These are phyloP conservation scores for Tricholoma flavovirens DNA, from an alignment of 768 basidiomycete genomes.

Conservation along the genomic window DNA sequence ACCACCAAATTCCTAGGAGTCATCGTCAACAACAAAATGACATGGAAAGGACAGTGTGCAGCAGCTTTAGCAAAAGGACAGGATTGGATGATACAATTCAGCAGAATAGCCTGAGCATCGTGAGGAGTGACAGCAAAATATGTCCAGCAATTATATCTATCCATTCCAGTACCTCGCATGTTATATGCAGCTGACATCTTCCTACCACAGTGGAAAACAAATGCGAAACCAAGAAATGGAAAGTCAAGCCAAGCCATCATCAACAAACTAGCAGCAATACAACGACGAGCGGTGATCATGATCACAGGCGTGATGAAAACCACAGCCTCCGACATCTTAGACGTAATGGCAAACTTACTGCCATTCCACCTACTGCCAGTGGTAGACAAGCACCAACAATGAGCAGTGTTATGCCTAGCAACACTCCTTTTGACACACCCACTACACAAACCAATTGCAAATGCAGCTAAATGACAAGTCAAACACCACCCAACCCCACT, in stretches of 20 bases:
- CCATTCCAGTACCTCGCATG: no score
- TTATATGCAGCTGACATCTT: no score
- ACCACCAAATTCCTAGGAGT: no score
- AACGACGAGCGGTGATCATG: no score
- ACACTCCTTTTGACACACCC: background rate
- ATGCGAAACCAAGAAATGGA: no score
- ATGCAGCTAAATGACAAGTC: background rate
- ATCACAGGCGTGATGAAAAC: no score
- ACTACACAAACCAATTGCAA: background rate
- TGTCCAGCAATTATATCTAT: no score
- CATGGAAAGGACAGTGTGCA: background rate
- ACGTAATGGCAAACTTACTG: background rate
- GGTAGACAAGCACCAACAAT: background rate
- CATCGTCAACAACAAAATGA: no score
- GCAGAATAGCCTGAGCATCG: background rate
- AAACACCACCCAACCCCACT: background rate
- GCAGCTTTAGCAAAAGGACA: background rate
- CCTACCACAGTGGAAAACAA: no score
- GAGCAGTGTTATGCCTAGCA: background rate
- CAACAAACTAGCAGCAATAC: no score
- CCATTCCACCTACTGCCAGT: background rate
- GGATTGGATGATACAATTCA: background rate
- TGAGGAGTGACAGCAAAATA: no score
- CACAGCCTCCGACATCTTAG: background rate
- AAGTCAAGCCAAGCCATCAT: no score